These are phyloP conservation scores for Fremontodendron californicum DNA, from an alignment of 345 rosid genomes.

Conservation along the genomic window DNA sequence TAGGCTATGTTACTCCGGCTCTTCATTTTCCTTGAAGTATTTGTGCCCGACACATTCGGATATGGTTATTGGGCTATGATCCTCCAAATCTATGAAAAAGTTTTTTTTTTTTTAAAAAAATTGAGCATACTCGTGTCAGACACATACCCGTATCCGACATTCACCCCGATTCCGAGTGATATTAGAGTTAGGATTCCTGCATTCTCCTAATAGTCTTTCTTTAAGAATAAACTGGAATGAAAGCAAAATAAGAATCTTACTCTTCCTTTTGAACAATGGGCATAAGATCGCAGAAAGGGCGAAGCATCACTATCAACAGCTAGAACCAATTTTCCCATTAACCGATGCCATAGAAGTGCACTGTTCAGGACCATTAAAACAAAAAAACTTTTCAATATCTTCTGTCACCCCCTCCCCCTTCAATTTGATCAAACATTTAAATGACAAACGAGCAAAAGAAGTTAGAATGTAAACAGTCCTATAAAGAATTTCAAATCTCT, in stretches of 20 bases:
- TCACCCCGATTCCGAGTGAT: too few species aligned
- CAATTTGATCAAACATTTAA: not conserved
- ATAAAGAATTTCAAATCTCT: not conserved
- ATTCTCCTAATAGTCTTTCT: not conserved
- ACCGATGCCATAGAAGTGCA: constrained; percentile 92
- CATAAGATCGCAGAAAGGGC: constrained; percentile 65
- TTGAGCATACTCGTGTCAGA: too few species aligned
- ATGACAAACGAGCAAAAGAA: not conserved
- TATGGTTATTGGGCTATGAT: too few species aligned
- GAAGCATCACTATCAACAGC: constrained; percentile 45
- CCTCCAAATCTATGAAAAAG: too few species aligned
- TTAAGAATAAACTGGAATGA: not conserved
- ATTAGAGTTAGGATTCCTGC: too few species aligned
- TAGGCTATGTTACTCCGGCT: too few species aligned
- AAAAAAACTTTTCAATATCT: not conserved
- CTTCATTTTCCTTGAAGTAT: too few species aligned
- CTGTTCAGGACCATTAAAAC: constrained; percentile 32
- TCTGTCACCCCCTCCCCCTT: not conserved
- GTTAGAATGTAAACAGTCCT: not conserved
- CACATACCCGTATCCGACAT: too few species aligned
- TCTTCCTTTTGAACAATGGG: constrained; percentile 91
- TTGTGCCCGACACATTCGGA: too few species aligned
- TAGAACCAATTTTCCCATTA: constrained; percentile 86
- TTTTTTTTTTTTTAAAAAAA: too few species aligned
- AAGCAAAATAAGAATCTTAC: constrained; percentile 34